Evolutionary conservation across 2,329 filamentous ascomycete species (phyloP), one percentile per base, ranked within the genome.

Genomic region (Xylogone sp.): DNA sequence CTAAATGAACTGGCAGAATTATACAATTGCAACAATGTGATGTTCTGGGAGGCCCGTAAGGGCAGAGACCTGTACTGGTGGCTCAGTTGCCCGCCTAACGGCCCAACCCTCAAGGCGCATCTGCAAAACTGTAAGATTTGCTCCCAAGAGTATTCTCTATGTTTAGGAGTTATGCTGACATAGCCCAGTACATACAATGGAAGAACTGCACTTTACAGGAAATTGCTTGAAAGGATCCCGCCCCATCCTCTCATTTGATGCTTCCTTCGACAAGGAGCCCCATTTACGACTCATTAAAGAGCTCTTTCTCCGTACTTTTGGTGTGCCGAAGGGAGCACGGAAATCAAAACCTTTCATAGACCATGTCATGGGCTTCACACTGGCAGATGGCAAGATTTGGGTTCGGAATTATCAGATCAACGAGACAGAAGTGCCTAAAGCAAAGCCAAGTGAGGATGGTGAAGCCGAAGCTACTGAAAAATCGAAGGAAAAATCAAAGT

Each of bases 321-420:
- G 91, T 54, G 94, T 99, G 0, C 94, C 94, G 2, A 88, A 92
- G 63, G 87, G 86, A 20, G 87, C 92, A 21, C 81, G 90, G 62
- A 95, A 95, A 64, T 87, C 89, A 54, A 99, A 99, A 74, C 94
- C 94, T 3, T 99, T 99, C 64, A 79, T 97, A 56, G 94, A 99
- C 68, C 92, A 94, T 62, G 88, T 99, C 57, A 92, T 97, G 81
- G 86, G 86, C 52, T 95, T 99, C 69, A 95, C 88, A 53, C 76
- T 95, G 27, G 89, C 89, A 3, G 93, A 96, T 65, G 90, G 89
- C 64, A 96, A 96, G 75, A 89, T 99, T 64, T 99, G 93, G 92
- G 84, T 97, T 53, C 84, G 94, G 49, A 90, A 93, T 65, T 99
- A 97, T 72, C 91, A 99, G 71, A 88, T 97, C 68, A 86, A 82